These are phyloP conservation scores for Diutina mesorugosa DNA, from an alignment of 1,139 yeast species.

Conservation along the genomic window DNA sequence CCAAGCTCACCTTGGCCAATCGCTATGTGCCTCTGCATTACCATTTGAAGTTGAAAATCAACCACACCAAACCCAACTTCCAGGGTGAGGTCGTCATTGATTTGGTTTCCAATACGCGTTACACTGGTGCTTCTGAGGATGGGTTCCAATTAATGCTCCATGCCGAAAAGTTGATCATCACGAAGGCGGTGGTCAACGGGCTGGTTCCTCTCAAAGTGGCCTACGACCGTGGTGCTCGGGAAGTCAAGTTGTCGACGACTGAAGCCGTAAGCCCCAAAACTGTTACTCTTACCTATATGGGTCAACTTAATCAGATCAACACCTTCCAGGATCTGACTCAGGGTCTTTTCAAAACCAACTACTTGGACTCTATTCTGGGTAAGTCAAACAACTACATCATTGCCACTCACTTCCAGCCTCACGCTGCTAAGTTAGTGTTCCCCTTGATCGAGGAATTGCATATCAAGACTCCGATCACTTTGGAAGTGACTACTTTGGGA, in stretches of 20 bases:
- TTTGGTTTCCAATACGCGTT: conserved; percentile 14
- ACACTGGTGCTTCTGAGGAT: conserved; percentile 10
- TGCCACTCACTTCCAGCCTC: conserved; percentile 64
- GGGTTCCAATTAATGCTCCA: conserved; percentile 22
- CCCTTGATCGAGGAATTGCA: conserved; percentile 56
- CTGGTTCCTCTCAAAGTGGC: conserved; percentile 3
- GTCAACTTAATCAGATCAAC: conserved; percentile 40
- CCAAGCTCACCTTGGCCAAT: conserved; percentile 14
- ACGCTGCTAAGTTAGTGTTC: conserved; percentile 43
- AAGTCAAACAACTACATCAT: conserved; percentile 34
- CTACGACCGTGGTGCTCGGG: conserved; percentile 26
- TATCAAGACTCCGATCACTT: conserved; percentile 36
- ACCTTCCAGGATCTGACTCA: conserved; percentile 44
- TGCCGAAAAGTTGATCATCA: conserved; percentile 26
- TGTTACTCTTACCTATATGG: conserved; percentile 25
- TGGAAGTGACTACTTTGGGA: conserved; percentile 31
- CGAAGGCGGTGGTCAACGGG: conserved; percentile 12
- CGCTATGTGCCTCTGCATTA: conserved; percentile 30
- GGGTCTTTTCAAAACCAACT: conserved; percentile 61
- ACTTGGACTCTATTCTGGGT: conserved; percentile 36
- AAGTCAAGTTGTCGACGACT: conserved; percentile 12
- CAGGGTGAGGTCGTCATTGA: conserved; percentile 29
- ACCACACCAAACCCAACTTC: conserved; percentile 44
- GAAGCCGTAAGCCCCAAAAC: background rate
- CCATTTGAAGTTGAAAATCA: conserved; percentile 25